Percentiles rank a stretch among this genome's conserved stretches.
Conservation (phyloP, 176 grass and related monocot genomes). For the Rhynchospora breviuscula region DNA sequence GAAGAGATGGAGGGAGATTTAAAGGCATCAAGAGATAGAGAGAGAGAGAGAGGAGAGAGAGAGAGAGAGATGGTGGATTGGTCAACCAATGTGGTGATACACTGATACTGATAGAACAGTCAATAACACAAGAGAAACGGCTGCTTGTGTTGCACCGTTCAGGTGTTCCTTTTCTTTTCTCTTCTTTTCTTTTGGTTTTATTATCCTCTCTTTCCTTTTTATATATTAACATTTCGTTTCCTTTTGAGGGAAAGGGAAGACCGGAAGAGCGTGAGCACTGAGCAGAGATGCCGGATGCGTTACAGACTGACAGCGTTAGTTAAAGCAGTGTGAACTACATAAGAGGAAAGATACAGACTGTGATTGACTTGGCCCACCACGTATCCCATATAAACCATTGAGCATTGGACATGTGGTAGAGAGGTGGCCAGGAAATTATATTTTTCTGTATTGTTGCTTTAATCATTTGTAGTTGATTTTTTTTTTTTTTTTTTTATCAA, state of each 20-base stretch:
- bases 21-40: constrained; percentile 36
- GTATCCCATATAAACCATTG: neutral
- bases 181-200: neutral
- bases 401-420: neutral
- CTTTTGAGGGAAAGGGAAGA: too few species aligned
- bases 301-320: neutral
- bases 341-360: neutral
- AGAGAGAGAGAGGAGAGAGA: neutral
- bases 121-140: constrained; percentile 46
- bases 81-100: constrained; percentile 44
- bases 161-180: constrained; percentile 16
- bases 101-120: too few species aligned
- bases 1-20: constrained; percentile 54
- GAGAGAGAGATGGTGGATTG: constrained; percentile 31
- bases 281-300: neutral
- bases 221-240: constrained; percentile 3
- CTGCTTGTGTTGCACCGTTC: constrained; percentile 32
- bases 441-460: neutral
- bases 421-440: neutral
- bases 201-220: neutral
- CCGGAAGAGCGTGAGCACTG: too few species aligned
- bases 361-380: neutral
- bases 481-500: neutral
- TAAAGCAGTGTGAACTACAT: constrained; percentile 8
- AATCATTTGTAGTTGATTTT: neutral